Evolutionary conservation across 2,329 filamentous ascomycete species (phyloP).

Genomic region (Phialophora verrucosa): DNA sequence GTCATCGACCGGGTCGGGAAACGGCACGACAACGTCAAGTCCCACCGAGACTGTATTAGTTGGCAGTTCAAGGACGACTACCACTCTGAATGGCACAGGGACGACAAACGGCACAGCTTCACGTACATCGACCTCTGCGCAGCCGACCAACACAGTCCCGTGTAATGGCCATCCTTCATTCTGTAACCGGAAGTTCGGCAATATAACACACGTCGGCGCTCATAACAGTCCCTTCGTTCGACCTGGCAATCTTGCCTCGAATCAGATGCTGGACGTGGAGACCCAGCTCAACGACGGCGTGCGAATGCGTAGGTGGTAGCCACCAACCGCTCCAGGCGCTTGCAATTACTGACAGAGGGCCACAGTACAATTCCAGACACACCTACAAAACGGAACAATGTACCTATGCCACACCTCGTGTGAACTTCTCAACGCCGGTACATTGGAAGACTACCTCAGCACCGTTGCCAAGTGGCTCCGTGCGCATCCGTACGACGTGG

Average conservation of each 20-base stretch:
- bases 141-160: slow-evolving; percentile 72
- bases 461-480: slow-evolving; percentile 75
- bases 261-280: slow-evolving; percentile 71
- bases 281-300: slow-evolving; percentile 77
- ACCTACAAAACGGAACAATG: slow-evolving; percentile 61
- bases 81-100: slow-evolving; percentile 56
- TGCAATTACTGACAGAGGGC: not conserved
- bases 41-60: slow-evolving; percentile 46
- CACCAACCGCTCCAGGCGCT: not conserved
- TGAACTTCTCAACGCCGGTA: slow-evolving; percentile 78
- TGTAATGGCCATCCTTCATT: slow-evolving; percentile 82
- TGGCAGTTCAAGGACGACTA: slow-evolving; percentile 44
- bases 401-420: slow-evolving; percentile 89
- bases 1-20: slow-evolving; percentile 30
- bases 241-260: slow-evolving; percentile 73
- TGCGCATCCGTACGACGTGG: slow-evolving; percentile 79
- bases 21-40: slow-evolving; percentile 42
- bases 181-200: slow-evolving; percentile 76
- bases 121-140: slow-evolving; percentile 50
- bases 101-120: slow-evolving; percentile 56
- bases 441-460: slow-evolving; percentile 74
- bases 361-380: slow-evolving; percentile 65
- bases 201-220: slow-evolving; percentile 76
- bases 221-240: slow-evolving; percentile 83
- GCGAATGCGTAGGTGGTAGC: slow-evolving; percentile 55